Evolutionary conservation across 495 filamentous ascomycete genomes (phyloP).

Genomic region (Hypoxylon subgilvum): DNA sequence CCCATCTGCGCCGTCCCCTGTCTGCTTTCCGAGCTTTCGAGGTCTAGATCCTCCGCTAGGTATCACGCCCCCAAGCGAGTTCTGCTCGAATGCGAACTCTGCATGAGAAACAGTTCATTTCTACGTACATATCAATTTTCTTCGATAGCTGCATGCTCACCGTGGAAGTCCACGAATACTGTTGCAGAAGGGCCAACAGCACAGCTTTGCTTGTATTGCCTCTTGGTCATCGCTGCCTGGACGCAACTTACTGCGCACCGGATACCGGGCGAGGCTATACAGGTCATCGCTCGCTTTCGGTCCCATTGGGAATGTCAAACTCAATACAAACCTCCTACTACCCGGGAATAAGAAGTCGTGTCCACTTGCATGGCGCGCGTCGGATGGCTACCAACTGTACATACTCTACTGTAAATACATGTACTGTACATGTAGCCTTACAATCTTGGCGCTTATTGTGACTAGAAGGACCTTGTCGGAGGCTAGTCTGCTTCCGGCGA

Average conservation of each 20-base stretch:
- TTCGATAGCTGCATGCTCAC: background rate
- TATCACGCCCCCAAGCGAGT: conserved; percentile 24
- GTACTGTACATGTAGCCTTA: too few relatives aligned
- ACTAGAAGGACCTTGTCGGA: background rate
- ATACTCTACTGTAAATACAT: too few relatives aligned
- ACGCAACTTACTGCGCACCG: conserved; percentile 7
- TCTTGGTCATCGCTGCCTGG: conserved; percentile 8
- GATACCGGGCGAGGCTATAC: conserved; percentile 20
- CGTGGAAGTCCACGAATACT: conserved; percentile 24
- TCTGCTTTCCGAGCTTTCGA: conserved; percentile 2
- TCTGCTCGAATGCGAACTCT: conserved; percentile 12
- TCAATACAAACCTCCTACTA: too few relatives aligned
- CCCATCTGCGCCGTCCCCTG: conserved; percentile 20
- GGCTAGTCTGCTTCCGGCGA: conserved; percentile 2
- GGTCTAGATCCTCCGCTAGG: conserved; percentile 31
- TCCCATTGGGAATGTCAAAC: too few relatives aligned
- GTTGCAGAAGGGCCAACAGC: conserved; percentile 3
- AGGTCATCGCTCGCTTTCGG: too few relatives aligned
- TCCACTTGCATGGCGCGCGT: background rate
- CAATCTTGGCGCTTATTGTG: background rate
- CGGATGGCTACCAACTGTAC: conserved; percentile 13
- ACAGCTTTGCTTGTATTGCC: conserved; percentile 5
- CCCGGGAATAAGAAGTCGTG: too few relatives aligned
- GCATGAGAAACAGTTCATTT: conserved; percentile 22
- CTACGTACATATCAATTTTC: conserved; percentile 17